phyloP scores from a whole-genome alignment of 2,329 filamentous ascomycete genomes.

The Ascochyta viciae-villosae region DNA sequence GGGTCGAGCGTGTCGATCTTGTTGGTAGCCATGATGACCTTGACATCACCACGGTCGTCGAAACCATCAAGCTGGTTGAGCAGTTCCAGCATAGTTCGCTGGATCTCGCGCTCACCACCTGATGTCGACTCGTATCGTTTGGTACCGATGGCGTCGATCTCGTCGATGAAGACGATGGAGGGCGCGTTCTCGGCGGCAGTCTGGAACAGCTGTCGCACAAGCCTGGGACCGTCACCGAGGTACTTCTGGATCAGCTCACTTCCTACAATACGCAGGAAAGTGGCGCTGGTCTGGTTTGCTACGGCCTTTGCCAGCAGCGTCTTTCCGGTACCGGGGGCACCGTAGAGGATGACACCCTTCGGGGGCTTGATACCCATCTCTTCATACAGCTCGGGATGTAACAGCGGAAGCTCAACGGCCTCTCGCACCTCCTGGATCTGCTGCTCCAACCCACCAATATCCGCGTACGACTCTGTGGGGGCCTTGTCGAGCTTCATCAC shows the following conservation, averaged over 20 bases:
- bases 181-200: slow-evolving; percentile 95
- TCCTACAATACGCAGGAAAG: slow-evolving; percentile 95
- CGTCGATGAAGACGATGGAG: slow-evolving; percentile 98
- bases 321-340: slow-evolving; percentile 95
- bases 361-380: slow-evolving; percentile 99
- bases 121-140: slow-evolving; percentile 98
- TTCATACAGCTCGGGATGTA: slow-evolving; percentile 97
- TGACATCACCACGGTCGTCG: slow-evolving; percentile 97
- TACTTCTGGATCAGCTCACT: slow-evolving; percentile 99
- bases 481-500: slow-evolving; percentile 99
- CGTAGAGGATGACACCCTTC: slow-evolving; percentile 98
- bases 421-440: slow-evolving; percentile 99
- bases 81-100: slow-evolving; percentile 97
- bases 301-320: slow-evolving; percentile 95
- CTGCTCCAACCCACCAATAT: slow-evolving; percentile 93
- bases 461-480: slow-evolving; percentile 95
- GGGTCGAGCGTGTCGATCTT: slow-evolving; percentile 99
- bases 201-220: slow-evolving; percentile 96
- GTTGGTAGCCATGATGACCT: slow-evolving; percentile 99
- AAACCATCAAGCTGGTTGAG: slow-evolving; percentile 99
- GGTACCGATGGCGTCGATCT: slow-evolving; percentile 98
- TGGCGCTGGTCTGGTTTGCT: slow-evolving; percentile 98
- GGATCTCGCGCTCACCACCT: slow-evolving; percentile 94
- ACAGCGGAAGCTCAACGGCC: slow-evolving; percentile 90
- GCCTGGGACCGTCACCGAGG: slow-evolving; percentile 89